phyloP scores from a whole-genome alignment of 1,284 basidiomycete species.

The Rugosomyces carneus region DNA sequence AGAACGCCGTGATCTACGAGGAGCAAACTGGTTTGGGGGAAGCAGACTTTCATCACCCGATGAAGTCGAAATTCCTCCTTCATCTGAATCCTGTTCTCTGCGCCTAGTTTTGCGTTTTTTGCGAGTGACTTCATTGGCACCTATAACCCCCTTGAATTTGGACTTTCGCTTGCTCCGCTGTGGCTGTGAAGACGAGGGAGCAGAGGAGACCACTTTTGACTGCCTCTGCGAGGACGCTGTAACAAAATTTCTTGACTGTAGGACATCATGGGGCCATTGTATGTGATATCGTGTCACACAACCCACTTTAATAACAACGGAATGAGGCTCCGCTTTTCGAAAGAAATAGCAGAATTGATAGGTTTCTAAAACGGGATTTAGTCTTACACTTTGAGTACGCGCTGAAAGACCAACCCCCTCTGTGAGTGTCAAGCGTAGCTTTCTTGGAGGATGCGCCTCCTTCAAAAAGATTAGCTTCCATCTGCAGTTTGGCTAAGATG shows the following conservation, averaged over 20 bases:
- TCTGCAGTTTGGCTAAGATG: constrained; percentile 58
- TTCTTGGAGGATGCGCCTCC: constrained; percentile 46
- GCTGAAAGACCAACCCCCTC: constrained; percentile 49
- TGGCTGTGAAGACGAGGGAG: constrained; percentile 20
- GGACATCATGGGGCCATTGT: not conserved
- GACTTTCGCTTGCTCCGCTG: constrained; percentile 19
- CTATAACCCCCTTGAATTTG: constrained; percentile 8
- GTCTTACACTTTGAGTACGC: not conserved
- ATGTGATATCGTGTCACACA: not conserved
- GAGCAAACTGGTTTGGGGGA: not conserved
- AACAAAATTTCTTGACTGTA: constrained; percentile 50
- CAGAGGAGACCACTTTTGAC: constrained; percentile 14
- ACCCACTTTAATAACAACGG: constrained; percentile 64
- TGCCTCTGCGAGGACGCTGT: constrained; percentile 30
- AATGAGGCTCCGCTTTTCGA: constrained; percentile 68
- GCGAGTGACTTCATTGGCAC: constrained; percentile 20
- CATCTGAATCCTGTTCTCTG: constrained; percentile 16
- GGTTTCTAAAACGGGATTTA: constrained; percentile 38
- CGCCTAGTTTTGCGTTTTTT: constrained; percentile 43
- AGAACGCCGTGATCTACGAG: not conserved
- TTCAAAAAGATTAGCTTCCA: constrained; percentile 44
- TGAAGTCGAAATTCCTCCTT: not conserved
- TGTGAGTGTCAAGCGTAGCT: constrained; percentile 62
- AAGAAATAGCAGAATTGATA: constrained; percentile 82
- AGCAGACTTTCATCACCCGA: not conserved